A percentile compares a stretch with the other conserved stretches of the same genome.
These are phyloP conservation scores for Trichophyton schoenleinii DNA, from an alignment of 2,329 filamentous ascomycete genomes.

Conservation along the genomic window DNA sequence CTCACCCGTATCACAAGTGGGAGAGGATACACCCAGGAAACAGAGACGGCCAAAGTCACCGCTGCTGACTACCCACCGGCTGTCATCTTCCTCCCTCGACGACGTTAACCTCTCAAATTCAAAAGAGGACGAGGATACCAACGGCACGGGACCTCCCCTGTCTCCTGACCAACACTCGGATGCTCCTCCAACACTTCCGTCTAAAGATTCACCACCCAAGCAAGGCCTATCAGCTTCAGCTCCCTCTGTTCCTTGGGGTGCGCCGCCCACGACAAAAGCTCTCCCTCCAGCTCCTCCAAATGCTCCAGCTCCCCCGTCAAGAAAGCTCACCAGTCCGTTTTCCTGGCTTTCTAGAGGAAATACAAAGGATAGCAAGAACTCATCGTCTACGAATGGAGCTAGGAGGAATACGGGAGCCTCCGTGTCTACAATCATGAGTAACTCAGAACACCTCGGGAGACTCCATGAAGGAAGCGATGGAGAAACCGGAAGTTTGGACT, in stretches of 20 bases:
- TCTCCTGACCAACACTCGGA: slow-evolving; percentile 5
- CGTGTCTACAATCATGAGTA: slow-evolving; percentile 64
- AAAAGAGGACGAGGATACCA: slow-evolving; percentile 36
- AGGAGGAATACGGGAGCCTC: slow-evolving; percentile 70
- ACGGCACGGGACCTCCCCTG: background rate
- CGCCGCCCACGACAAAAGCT: slow-evolving; percentile 36
- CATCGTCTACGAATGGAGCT: slow-evolving; percentile 38
- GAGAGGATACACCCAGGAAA: slow-evolving; percentile 25
- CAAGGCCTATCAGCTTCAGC: slow-evolving; percentile 58
- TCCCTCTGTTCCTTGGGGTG: slow-evolving; percentile 60
- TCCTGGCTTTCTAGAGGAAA: slow-evolving; percentile 66
- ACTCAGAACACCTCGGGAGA: slow-evolving; percentile 63
- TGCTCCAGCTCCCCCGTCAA: slow-evolving; percentile 28
- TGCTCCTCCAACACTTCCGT: slow-evolving; percentile 21
- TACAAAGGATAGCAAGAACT: slow-evolving; percentile 44
- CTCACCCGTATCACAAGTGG: slow-evolving; percentile 20
- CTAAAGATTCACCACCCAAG: slow-evolving; percentile 24
- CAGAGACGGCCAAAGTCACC: slow-evolving; percentile 39
- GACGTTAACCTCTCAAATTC: slow-evolving; percentile 53
- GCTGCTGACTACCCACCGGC: slow-evolving; percentile 39
- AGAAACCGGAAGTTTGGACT: slow-evolving; percentile 38
- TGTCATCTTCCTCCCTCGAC: slow-evolving; percentile 47
- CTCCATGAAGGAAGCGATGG: slow-evolving; percentile 55
- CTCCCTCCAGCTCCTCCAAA: slow-evolving; percentile 27
- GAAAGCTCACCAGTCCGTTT: slow-evolving; percentile 81